Conservation (phyloP, 768 basidiomycete species). For the Boletus speciosus region DNA sequence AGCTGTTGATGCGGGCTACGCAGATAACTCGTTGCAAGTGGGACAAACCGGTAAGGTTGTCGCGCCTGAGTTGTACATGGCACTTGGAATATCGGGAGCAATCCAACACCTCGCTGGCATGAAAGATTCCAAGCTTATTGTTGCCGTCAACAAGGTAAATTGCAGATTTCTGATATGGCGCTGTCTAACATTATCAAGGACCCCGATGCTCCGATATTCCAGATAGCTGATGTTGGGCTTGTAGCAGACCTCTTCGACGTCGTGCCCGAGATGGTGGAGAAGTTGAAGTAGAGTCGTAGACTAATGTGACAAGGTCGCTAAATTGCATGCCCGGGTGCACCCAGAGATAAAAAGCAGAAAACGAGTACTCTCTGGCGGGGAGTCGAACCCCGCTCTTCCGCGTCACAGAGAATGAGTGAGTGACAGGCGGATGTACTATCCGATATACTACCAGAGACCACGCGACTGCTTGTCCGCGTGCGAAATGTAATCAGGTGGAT, state of each 20-base stretch:
- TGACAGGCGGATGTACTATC: slow-evolving; percentile 52
- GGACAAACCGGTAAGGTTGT: slow-evolving; percentile 99
- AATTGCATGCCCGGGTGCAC: background rate
- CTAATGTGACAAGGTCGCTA: slow-evolving; percentile 16
- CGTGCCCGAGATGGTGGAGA: slow-evolving; percentile 87
- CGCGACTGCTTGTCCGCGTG: fast-evolving
- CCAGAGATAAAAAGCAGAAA: background rate
- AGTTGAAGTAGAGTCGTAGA: slow-evolving; percentile 54
- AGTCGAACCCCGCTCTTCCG: slow-evolving; percentile 44
- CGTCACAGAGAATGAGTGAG: slow-evolving; percentile 8
- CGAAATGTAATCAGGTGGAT: background rate
- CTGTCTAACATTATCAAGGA: slow-evolving; percentile 52
- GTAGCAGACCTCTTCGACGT: slow-evolving; percentile 91
- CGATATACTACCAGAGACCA: slow-evolving; percentile 46
- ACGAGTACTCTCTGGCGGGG: slow-evolving; percentile 39
- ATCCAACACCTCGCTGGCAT: slow-evolving; percentile 99
- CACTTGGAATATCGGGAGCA: slow-evolving; percentile 95
- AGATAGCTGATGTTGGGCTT: slow-evolving; percentile 93
- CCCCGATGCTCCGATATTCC: slow-evolving; percentile 97
- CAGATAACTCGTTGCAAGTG: slow-evolving; percentile 97
- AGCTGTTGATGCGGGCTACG: slow-evolving; percentile 97
- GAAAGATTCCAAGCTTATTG: slow-evolving; percentile 99
- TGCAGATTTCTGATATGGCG: background rate
- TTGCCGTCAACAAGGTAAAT: slow-evolving; percentile 91
- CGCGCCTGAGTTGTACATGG: slow-evolving; percentile 94